phyloP scores from a whole-genome alignment of 441 rosid genomes.

The Gossypium laxum region DNA sequence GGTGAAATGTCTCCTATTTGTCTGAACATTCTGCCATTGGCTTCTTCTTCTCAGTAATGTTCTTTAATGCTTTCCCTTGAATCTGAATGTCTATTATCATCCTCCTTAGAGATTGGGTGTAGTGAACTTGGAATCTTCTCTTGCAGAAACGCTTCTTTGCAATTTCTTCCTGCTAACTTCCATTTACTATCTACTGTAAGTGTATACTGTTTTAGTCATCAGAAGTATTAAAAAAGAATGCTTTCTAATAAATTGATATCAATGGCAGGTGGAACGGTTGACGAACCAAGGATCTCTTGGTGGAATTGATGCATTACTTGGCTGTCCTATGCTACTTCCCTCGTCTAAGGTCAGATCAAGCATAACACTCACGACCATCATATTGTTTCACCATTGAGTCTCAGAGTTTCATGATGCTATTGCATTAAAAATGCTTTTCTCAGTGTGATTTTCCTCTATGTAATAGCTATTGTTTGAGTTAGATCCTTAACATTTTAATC shows the following conservation, averaged over 20 bases:
- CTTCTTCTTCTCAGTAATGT: slow-evolving; percentile 55
- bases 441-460: neutral
- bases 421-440: neutral
- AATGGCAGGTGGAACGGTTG: slow-evolving; percentile 58
- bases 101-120: slow-evolving; percentile 12
- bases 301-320: slow-evolving; percentile 82
- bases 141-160: slow-evolving; percentile 50
- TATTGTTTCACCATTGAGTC: neutral
- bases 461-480: neutral
- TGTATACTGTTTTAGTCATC: slow-evolving; percentile 19
- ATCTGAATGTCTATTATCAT: slow-evolving; percentile 8
- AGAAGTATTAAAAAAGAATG: slow-evolving; percentile 17
- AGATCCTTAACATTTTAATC: neutral
- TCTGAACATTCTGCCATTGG: slow-evolving; percentile 61
- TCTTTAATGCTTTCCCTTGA: slow-evolving; percentile 14
- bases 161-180: slow-evolving; percentile 69
- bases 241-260: slow-evolving; percentile 5
- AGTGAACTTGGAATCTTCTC: slow-evolving; percentile 24
- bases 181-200: slow-evolving; percentile 66
- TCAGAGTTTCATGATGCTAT: neutral
- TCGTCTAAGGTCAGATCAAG: slow-evolving; percentile 52
- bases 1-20: slow-evolving; percentile 81
- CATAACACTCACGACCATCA: neutral
- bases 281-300: slow-evolving; percentile 77
- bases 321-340: slow-evolving; percentile 83